Evolutionary conservation across 2,329 filamentous ascomycete species (phyloP).

Genomic region (Juglanconis oblonga): DNA sequence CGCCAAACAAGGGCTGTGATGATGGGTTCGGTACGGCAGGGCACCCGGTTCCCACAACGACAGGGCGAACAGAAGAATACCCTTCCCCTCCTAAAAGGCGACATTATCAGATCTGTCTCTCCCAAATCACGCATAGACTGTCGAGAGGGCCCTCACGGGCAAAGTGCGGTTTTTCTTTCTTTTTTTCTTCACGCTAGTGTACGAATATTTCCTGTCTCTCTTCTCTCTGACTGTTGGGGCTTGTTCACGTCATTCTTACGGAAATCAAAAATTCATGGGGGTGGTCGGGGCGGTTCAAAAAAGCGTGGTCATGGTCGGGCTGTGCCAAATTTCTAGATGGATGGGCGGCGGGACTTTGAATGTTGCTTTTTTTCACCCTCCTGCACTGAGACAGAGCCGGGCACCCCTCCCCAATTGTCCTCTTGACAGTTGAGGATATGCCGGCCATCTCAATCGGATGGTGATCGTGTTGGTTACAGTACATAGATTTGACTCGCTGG

Average conservation of each 20-base stretch:
- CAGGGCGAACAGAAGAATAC: slow-evolving; percentile 6
- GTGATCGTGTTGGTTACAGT: neutral
- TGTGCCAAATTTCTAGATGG: neutral
- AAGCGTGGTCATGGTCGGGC: neutral
- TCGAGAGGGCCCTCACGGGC: slow-evolving; percentile 18
- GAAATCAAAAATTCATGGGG: neutral
- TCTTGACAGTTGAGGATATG: neutral
- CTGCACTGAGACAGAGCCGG: neutral
- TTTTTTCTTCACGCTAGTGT: slow-evolving; percentile 3
- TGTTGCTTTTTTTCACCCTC: neutral
- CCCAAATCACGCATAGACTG: slow-evolving; percentile 17
- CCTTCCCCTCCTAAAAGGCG: slow-evolving; percentile 3
- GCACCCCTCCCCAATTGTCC: neutral
- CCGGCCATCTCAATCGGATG: neutral
- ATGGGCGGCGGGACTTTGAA: neutral
- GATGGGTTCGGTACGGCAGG: slow-evolving; percentile 12
- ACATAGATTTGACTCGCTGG: neutral
- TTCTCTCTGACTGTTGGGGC: neutral
- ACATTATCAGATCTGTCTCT: slow-evolving; percentile 11
- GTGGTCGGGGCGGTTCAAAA: neutral
- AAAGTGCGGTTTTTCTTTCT: slow-evolving; percentile 1
- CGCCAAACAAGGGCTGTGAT: slow-evolving; percentile 2
- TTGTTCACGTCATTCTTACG: neutral
- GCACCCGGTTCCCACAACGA: slow-evolving; percentile 11
- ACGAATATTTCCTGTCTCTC: slow-evolving; percentile 8